Percentiles rank a stretch among this genome's conserved stretches.
phyloP scores from a whole-genome alignment of 2,329 filamentous ascomycete genomes.

The Anisogramma anomala region DNA sequence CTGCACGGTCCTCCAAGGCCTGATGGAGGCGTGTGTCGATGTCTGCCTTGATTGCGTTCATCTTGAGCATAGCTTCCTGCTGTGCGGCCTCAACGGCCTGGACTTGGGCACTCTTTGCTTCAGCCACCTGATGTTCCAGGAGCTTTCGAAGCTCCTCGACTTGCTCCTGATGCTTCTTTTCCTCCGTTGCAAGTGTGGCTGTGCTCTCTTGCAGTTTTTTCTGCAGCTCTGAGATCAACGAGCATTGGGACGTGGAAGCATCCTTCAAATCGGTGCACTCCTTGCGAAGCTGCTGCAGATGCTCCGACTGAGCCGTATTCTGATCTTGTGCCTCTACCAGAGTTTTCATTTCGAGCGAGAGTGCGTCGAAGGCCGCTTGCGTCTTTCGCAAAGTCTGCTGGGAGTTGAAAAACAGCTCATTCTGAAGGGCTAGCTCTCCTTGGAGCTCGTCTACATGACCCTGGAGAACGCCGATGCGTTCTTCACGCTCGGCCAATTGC shows the following conservation, averaged over 20 bases:
- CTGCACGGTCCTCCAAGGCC: constrained; percentile 15
- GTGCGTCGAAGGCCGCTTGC: constrained; percentile 7
- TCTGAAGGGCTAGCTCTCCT: constrained; percentile 4
- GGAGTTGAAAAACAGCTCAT: neutral
- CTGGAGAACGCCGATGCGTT: constrained; percentile 8
- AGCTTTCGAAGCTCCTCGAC: constrained; percentile 14
- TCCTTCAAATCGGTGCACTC: constrained; percentile 13
- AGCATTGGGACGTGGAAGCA: constrained; percentile 14
- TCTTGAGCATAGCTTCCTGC: constrained; percentile 21
- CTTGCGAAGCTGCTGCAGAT: constrained; percentile 2
- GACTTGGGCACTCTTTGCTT: constrained; percentile 12
- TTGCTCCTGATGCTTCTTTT: constrained; percentile 13
- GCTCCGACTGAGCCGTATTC: constrained; percentile 6
- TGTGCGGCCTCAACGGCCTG: constrained; percentile 22
- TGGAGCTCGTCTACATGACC: constrained; percentile 12
- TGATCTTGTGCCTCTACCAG: constrained; percentile 13
- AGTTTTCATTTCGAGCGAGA: constrained; percentile 14
- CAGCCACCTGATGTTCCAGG: constrained; percentile 16
- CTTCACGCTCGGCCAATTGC: neutral
- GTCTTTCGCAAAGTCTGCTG: neutral
- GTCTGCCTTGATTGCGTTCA: constrained; percentile 19
- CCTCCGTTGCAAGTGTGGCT: constrained; percentile 10
- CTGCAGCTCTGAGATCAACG: constrained; percentile 15
- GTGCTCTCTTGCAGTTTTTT: constrained; percentile 14
- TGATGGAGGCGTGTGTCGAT: constrained; percentile 19